Evolutionary conservation across 2,329 filamentous ascomycete genomes (phyloP).

Genomic region (Fusarium lateritium): DNA sequence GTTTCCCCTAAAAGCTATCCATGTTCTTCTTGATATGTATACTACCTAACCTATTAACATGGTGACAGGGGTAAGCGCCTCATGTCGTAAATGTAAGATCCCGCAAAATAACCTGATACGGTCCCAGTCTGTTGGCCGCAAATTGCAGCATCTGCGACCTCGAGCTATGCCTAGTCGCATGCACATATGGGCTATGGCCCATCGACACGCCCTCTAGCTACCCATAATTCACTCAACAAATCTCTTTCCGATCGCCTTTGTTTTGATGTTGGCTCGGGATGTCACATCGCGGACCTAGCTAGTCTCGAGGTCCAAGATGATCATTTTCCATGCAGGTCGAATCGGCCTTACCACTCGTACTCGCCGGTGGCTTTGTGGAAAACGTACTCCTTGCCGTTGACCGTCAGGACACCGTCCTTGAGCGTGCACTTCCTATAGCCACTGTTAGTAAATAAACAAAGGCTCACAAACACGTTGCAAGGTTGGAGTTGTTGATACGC

Average conservation of each 20-base stretch:
- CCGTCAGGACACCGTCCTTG: constrained; percentile 95
- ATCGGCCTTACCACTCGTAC: constrained; percentile 86
- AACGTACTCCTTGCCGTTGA: constrained; percentile 95
- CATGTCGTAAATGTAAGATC: constrained; percentile 20
- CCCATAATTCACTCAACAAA: constrained; percentile 8
- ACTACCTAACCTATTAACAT: constrained; percentile 30
- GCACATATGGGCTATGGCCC: constrained; percentile 24
- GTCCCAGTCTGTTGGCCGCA: constrained; percentile 46
- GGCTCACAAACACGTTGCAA: neutral
- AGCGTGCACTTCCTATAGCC: constrained; percentile 89
- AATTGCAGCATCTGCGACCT: constrained; percentile 36
- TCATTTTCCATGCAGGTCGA: constrained; percentile 1
- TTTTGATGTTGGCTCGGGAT: constrained; percentile 29
- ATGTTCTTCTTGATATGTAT: constrained; percentile 28
- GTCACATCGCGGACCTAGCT: constrained; percentile 2
- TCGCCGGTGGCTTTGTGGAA: constrained; percentile 98
- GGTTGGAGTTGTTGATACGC: constrained; percentile 47
- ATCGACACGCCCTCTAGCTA: constrained; percentile 17
- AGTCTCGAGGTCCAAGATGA: constrained; percentile 17
- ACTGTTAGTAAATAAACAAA: constrained; percentile 29
- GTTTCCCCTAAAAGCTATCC: constrained; percentile 12
- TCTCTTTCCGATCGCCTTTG: constrained; percentile 10
- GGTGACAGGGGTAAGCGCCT: constrained; percentile 12
- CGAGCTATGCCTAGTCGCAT: constrained; percentile 24
- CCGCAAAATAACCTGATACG: constrained; percentile 29